These are phyloP conservation scores for Fusarium papillatum DNA, from an alignment of 2,329 filamentous ascomycete species.

Conservation along the genomic window DNA sequence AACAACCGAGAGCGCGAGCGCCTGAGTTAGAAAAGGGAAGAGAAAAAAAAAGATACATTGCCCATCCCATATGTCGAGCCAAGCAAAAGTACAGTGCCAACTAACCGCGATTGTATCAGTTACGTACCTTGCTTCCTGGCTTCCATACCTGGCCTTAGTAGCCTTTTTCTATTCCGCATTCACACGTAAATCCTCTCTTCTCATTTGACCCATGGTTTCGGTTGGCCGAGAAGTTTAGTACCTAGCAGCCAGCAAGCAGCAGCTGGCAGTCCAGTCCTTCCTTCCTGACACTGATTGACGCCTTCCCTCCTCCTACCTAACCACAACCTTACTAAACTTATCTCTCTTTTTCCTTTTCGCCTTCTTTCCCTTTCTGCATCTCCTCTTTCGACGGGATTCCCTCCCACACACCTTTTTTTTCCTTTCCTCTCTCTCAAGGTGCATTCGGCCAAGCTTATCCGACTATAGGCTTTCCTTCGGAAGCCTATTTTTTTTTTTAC, in stretches of 20 bases:
- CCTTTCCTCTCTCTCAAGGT: neutral
- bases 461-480: neutral
- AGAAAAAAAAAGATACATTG: conserved; percentile 27
- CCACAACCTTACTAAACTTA: conserved; percentile 29
- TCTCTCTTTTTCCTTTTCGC: conserved; percentile 23
- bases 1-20: neutral
- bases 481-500: neutral
- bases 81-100: conserved; percentile 2
- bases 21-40: conserved; percentile 6
- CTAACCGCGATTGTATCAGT: conserved; percentile 15
- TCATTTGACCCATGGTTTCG: conserved; percentile 35
- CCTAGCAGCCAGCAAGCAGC: conserved; percentile 1
- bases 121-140: conserved; percentile 27
- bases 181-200: conserved; percentile 34
- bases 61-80: conserved; percentile 15
- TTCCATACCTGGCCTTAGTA: conserved; percentile 33
- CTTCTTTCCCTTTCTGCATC: conserved; percentile 26
- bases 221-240: conserved; percentile 35
- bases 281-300: neutral
- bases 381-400: conserved; percentile 7
- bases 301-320: conserved; percentile 21
- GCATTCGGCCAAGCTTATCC: neutral
- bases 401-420: neutral
- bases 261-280: neutral
- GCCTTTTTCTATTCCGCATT: conserved; percentile 35